These are phyloP conservation scores for Acacia concinna DNA, from an alignment of 331 rosid genomes.

Conservation along the genomic window DNA sequence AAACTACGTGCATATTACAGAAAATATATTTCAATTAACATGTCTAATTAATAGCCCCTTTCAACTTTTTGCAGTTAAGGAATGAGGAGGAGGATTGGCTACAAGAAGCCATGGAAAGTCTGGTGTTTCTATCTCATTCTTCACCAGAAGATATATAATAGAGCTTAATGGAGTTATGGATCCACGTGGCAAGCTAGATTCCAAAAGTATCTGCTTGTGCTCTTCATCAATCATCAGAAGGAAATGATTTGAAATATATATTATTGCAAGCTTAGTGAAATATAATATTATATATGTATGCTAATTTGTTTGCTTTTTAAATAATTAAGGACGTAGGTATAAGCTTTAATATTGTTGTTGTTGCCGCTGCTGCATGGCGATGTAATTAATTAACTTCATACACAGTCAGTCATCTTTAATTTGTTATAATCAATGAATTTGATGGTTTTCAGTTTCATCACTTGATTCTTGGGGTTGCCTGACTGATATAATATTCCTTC, in stretches of 20 bases:
- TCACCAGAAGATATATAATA: constrained; percentile 40
- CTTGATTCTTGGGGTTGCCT: constrained; percentile 21
- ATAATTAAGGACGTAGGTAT: constrained; percentile 40
- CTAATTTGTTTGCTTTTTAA: constrained; percentile 8
- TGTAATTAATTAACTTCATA: constrained; percentile 19
- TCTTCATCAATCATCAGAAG: constrained; percentile 15
- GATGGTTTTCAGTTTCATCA: constrained; percentile 40
- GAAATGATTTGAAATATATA: background rate
- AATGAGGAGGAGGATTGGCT: constrained; percentile 78
- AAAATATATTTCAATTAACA: too few species aligned
- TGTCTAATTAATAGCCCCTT: background rate
- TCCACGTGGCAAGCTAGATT: constrained; percentile 10
- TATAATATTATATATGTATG: background rate
- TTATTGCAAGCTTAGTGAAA: constrained; percentile 13
- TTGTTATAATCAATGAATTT: constrained; percentile 22
- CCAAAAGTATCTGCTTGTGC: constrained; percentile 13
- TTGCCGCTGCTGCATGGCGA: constrained; percentile 41
- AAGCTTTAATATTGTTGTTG: constrained; percentile 28
- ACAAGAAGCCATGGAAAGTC: constrained; percentile 75
- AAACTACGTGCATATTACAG: background rate
- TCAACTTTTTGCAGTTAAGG: constrained; percentile 66
- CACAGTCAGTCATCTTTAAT: background rate
- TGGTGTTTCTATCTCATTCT: constrained; percentile 57
- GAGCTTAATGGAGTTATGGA: background rate
- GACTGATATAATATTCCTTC: constrained; percentile 18